Percentiles rank a stretch among this genome's conserved stretches.
These are phyloP conservation scores for Lasiodiplodia sp. DNA, from an alignment of 2,329 filamentous ascomycete species.

Conservation along the genomic window DNA sequence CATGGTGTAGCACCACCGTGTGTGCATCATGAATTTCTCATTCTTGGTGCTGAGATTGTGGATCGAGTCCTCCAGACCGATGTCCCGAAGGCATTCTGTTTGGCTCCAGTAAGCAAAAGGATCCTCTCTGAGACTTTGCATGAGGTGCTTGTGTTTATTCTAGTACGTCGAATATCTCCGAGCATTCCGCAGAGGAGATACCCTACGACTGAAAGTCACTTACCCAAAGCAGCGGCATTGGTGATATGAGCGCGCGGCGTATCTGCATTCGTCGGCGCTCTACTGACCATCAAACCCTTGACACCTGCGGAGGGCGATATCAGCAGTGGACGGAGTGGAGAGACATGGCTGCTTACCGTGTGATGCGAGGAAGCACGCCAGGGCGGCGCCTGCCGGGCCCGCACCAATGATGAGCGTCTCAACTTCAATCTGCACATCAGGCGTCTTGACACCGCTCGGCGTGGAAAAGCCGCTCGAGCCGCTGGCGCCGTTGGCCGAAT, in stretches of 20 bases:
- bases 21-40: conserved; percentile 50
- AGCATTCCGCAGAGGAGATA: background rate
- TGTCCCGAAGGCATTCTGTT: conserved; percentile 56
- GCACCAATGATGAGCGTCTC: conserved; percentile 60
- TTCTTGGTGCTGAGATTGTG: conserved; percentile 40
- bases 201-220: conserved; percentile 16
- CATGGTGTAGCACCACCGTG: conserved; percentile 54
- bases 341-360: conserved; percentile 47
- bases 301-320: conserved; percentile 45
- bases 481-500: background rate
- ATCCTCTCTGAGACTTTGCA: background rate
- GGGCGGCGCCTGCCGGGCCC: conserved; percentile 62
- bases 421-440: conserved; percentile 42
- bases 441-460: background rate
- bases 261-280: conserved; percentile 59
- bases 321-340: background rate
- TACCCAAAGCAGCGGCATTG: conserved; percentile 63
- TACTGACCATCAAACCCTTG: conserved; percentile 62
- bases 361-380: conserved; percentile 61
- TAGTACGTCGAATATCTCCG: no score
- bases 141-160: background rate
- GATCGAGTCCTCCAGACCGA: conserved; percentile 51
- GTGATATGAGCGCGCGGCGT: conserved; percentile 68
- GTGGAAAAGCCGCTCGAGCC: background rate
- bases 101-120: background rate